A percentile compares a stretch with the other conserved stretches of the same genome.
Conservation (phyloP, 2,329 filamentous ascomycete species). For the Hypoxylon sp. region DNA sequence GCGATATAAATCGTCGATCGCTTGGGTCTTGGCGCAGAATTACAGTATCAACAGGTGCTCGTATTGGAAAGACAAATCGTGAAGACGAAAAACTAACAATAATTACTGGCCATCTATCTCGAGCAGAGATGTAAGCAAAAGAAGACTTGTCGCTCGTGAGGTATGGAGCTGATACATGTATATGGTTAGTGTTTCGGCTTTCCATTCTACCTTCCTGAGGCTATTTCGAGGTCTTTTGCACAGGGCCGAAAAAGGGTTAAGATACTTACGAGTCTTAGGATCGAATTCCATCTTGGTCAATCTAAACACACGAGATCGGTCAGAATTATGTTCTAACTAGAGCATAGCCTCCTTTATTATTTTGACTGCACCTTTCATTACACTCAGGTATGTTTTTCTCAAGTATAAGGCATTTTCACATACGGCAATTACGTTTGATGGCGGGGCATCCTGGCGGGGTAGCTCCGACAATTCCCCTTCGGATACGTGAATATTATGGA, state of each 20-base stretch:
- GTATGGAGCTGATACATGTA: conserved; percentile 72
- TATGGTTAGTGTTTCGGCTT: not conserved
- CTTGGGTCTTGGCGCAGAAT: conserved; percentile 74
- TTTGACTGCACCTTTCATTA: not conserved
- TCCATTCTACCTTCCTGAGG: not conserved
- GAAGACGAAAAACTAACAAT: conserved; percentile 68
- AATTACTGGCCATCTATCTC: conserved; percentile 93
- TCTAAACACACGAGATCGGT: not conserved
- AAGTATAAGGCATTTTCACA: too few relatives aligned
- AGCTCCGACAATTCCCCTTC: conserved; percentile 24
- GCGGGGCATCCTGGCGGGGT: conserved; percentile 40
- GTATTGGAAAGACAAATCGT: not conserved
- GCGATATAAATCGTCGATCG: conserved; percentile 94
- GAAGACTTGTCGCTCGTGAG: conserved; percentile 85
- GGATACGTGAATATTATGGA: not conserved
- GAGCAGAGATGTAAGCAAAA: conserved; percentile 87
- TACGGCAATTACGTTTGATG: conserved; percentile 2
- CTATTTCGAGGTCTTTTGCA: not conserved
- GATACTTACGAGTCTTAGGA: conserved; percentile 76
- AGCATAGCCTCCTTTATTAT: not conserved
- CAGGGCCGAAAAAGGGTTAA: not conserved
- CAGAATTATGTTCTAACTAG: not conserved
- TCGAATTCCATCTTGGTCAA: conserved; percentile 75
- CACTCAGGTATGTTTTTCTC: not conserved
- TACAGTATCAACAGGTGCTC: conserved; percentile 15